These are phyloP conservation scores for Tricholomella constricta DNA, from an alignment of 768 basidiomycete species.

Conservation along the genomic window DNA sequence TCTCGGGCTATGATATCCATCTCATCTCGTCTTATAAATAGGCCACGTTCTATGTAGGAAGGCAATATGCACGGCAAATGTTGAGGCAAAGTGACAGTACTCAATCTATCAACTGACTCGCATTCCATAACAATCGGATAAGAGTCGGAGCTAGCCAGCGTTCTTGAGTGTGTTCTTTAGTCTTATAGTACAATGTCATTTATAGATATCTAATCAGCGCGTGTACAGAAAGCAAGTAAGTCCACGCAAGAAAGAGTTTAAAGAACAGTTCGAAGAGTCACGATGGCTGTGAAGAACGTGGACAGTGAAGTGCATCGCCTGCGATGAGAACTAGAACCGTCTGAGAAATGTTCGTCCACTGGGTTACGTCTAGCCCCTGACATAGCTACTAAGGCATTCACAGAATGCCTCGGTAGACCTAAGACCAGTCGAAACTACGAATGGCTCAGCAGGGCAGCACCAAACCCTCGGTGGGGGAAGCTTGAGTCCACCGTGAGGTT, in stretches of 20 bases:
- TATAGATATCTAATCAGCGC: not conserved
- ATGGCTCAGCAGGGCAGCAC: too few relatives aligned
- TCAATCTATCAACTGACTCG: not conserved
- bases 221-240: not conserved
- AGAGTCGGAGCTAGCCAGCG: not conserved
- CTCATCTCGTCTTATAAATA: too few relatives aligned
- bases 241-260: not conserved
- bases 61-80: not conserved
- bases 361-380: slow-evolving; percentile 61
- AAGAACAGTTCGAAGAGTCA: not conserved
- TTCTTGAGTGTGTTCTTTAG: not conserved
- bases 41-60: not conserved
- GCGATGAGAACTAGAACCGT: slow-evolving; percentile 53
- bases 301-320: slow-evolving; percentile 11
- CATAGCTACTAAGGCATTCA: too few relatives aligned
- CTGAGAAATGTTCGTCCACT: slow-evolving; percentile 65
- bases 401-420: too few relatives aligned
- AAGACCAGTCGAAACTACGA: too few relatives aligned
- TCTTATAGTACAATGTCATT: not conserved
- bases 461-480: too few relatives aligned
- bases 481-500: too few relatives aligned
- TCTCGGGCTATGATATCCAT: too few relatives aligned
- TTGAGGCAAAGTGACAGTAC: not conserved
- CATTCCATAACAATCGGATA: not conserved
- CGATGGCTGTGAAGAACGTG: not conserved